These are phyloP conservation scores for Vanderwaltozyma tropicalis DNA, from an alignment of 805 yeast genomes.

Conservation along the genomic window DNA sequence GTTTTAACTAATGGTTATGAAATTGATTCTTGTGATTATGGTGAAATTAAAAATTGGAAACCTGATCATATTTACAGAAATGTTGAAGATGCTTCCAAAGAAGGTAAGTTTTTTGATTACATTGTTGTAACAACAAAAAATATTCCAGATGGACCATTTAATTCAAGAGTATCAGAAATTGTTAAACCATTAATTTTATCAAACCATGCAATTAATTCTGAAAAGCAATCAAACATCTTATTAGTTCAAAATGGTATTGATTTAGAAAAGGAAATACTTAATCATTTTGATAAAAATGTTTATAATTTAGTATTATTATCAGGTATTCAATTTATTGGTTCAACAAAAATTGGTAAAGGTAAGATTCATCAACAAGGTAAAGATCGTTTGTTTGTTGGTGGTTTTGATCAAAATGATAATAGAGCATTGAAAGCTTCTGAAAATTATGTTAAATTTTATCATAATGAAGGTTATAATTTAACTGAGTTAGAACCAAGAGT, in stretches of 20 bases:
- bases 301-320: constrained; percentile 33
- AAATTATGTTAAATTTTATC: constrained; percentile 33
- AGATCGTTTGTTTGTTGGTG: constrained; percentile 43
- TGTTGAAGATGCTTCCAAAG: constrained; percentile 37
- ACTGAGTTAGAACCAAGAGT: constrained; percentile 35
- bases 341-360: constrained; percentile 40
- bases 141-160: constrained; percentile 47
- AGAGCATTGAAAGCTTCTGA: constrained; percentile 29
- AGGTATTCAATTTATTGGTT: constrained; percentile 55
- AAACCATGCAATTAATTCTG: constrained; percentile 9
- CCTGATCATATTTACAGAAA: constrained; percentile 44
- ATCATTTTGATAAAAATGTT: constrained; percentile 33
- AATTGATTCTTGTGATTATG: constrained; percentile 55
- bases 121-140: constrained; percentile 57
- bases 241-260: constrained; percentile 63
- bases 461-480: constrained; percentile 32
- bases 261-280: constrained; percentile 45
- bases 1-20: constrained; percentile 45
- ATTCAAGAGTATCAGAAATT: constrained; percentile 39
- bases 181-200: constrained; percentile 40
- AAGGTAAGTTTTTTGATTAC: constrained; percentile 41
- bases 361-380: constrained; percentile 39
- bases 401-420: constrained; percentile 34
- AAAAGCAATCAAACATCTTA: constrained; percentile 35
- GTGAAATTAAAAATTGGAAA: constrained; percentile 41